Conservation (phyloP, 2,329 filamentous ascomycete genomes). For the Talaromyces sp. region DNA sequence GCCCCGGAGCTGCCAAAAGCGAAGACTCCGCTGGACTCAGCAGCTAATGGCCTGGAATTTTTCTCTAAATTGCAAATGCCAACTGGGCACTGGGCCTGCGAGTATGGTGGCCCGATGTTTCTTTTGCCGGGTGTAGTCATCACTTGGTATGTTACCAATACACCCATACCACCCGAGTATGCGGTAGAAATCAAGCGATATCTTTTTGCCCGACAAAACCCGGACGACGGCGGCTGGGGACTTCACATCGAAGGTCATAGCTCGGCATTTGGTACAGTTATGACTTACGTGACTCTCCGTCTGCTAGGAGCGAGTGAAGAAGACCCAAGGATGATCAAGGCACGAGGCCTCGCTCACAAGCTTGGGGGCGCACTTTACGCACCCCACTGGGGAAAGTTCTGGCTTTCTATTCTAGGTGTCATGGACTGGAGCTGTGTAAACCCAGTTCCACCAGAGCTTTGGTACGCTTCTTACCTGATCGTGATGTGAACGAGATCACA, state of each 20-base stretch:
- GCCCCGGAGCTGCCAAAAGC: constrained; percentile 67
- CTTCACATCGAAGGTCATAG: constrained; percentile 92
- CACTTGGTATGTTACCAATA: constrained; percentile 83
- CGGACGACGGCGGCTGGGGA: constrained; percentile 93
- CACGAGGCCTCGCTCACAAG: constrained; percentile 73
- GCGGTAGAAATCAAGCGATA: constrained; percentile 90
- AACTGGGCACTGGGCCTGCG: constrained; percentile 91
- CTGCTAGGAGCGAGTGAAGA: constrained; percentile 79
- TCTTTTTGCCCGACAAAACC: constrained; percentile 75
- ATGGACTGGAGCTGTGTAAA: constrained; percentile 90
- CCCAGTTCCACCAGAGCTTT: constrained; percentile 86
- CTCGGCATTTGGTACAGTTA: constrained; percentile 78
- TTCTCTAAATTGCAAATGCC: constrained; percentile 85
- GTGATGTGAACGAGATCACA: neutral
- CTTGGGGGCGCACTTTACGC: constrained; percentile 77
- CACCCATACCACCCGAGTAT: constrained; percentile 72
- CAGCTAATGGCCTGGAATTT: constrained; percentile 77
- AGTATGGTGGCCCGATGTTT: constrained; percentile 98
- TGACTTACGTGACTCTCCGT: constrained; percentile 81
- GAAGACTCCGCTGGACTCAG: constrained; percentile 68
- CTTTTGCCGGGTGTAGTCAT: constrained; percentile 80
- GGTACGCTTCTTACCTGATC: constrained; percentile 46
- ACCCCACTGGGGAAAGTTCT: constrained; percentile 97
- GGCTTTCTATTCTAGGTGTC: constrained; percentile 79
- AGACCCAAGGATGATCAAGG: constrained; percentile 78